Evolutionary conservation across 129 eudicot species (phyloP), one percentile per base, ranked within the genome.

Genomic region (Cynara cardunculus): DNA sequence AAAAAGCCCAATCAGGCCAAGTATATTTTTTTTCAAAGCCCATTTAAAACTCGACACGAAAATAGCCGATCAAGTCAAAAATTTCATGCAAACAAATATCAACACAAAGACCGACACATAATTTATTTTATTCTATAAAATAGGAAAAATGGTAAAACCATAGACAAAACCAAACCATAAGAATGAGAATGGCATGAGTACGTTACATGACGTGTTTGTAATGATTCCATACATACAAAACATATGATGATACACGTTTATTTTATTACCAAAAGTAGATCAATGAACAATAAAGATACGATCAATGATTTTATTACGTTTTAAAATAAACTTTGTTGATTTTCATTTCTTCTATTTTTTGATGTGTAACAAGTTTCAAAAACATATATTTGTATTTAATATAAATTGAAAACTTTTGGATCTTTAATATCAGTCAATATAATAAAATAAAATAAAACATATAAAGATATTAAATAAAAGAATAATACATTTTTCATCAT

Each of bases 141-240:
- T 53, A 18, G 18, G 18, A 53, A 46, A 49, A 49, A 49, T 1
- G 62, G 3, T 49, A 49, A 49, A 16, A 16, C 1, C 8, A 49
- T 49, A 49, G 18, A 0, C 19, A 7, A 44, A 73, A 44, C 64
- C 65, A 73, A 18, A 56, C 1, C 14, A 61, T 10, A 4, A 61
- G 19, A 19, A 31, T 61, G 31, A 61, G 13, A 59, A 59, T 59
- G 31, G 21, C 22, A 44, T 59, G 80, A 76, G 31, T 76, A 61
- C 3, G 59, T 73, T 75, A 53, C 31, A 30, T 76, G 59, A 0
- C 80, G 80, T 76, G 80, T 41, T 31, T 34, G 4, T 67, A 25
- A 11, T 67, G 34, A 13, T 73, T 73, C 69, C 61, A 53, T 34
- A 8, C 79, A 56, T 26, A 10, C 69, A 53, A 75, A 26, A 56